Base-by-base conservation (phyloP, 768 basidiomycete species). In the Daedaleopsis nitida region DNA sequence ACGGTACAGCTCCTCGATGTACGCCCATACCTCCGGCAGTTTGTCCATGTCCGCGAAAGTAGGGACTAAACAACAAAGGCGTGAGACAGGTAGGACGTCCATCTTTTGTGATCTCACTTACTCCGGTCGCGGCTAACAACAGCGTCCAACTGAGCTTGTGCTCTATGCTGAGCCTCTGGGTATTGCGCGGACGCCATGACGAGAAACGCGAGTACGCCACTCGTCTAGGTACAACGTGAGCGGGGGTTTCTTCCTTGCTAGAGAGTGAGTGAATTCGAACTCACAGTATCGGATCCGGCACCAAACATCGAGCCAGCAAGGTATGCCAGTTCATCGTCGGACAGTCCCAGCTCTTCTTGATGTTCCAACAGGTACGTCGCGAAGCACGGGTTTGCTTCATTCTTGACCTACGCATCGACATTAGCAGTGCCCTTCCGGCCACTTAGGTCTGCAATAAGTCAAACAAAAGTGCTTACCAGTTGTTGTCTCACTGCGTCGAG, bases 301-400 rank as follows among this genome's bases (percentile, higher is more conserved):
- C 76, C 75, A 60, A 79, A 80, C 74, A 80, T 77, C 2, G 75
- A 70, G 1, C 79, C 79, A 5, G 77, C 73, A 7, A 80, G 55
- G 59, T 77, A 80, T 3, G 73, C 75, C 0, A 77, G 58, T 54
- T 79, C 78, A 3, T 76, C 56, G 7, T 78, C 74, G 4, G 55
- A 58, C 17, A 80, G 58, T 1, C 64, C 70, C 13, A 73, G 67
- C 52, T 75, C 65, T 43, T 58, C 39, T 58, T 78, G 76, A 34
- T 71, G 66, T 58, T 79, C 78, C 10, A 79, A n/a, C 13, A 80
- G 57, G 39, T 74, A 72, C 50, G 73, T 75, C 23, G 73, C 71
- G 32, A 79, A 78, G 32, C 70, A 78, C 16, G 73, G 65, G 9
- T 27, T 56, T 0, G 71, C 73, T 6, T 58, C 61, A 3, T 72